Evolutionary conservation across 2,329 filamentous ascomycete species (phyloP), one percentile per base, ranked within the genome.

Genomic region (Coniochaeta prunicola): DNA sequence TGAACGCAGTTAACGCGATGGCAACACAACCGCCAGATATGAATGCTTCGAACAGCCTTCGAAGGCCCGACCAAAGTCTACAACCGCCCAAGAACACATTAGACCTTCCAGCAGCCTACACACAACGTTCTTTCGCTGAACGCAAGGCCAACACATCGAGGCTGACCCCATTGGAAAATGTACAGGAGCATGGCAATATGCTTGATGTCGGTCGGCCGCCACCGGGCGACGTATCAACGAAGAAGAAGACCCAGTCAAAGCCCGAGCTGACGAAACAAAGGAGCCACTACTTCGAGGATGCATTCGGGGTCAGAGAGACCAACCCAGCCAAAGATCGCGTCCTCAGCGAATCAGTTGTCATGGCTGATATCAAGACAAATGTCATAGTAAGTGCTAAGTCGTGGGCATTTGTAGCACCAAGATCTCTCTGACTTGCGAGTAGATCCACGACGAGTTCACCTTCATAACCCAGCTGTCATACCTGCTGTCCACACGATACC

Each of bases 381-480:
- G 80, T 83, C 40, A 82, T 83, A 65, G 85, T 88, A 72, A 64
- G 80, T 73, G 45, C 38, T 5, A 53, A 28, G 15, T 21, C 31
- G 9, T 48, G 19, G 12, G 40, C 21, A 45, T 24, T 15, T 7
- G 8, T n/a, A 38, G 10, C 36, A n/a, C 15, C 15, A 10, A 9
- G 12, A 56, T 1, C 34, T 31, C 6, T 6, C 26, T 50, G 24
- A 28, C 21, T 58, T 12, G 30, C n/a, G 19, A 15, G 38, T 59
- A 92, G 85, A 83, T 92, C 66, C 82, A 87, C 64, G 88, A 93
- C 68, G 87, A 92, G 66, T 88, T 86, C 67, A 85, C 82, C 9
- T 84, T 94, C 63, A 85, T 92, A 56, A 89, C 85, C 12, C 85
- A 89, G 66, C 78, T 96, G 19, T 88, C 89, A 3, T 83, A 86